Evolutionary conservation across 345 rosid genomes (phyloP).

Genomic region (Arabidopsis arenosa): DNA sequence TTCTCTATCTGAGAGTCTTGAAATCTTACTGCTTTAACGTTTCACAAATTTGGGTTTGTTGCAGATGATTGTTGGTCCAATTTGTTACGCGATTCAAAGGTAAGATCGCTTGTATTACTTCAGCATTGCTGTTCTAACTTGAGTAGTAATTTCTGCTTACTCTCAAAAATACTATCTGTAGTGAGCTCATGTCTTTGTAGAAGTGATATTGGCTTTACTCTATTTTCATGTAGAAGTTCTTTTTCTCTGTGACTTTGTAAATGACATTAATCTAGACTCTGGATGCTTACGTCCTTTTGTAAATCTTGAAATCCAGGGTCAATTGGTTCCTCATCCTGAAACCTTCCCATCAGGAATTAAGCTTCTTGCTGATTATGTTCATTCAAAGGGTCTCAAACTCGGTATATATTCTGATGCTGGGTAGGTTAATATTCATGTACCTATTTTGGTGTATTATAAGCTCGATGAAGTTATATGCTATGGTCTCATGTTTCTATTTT

Average conservation of each 20-base stretch:
- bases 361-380: conserved; percentile 84
- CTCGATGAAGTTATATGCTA: conserved; percentile 22
- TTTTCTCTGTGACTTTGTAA: background rate
- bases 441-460: conserved; percentile 35
- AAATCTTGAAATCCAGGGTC: conserved; percentile 58
- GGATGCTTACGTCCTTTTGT: conserved; percentile 32
- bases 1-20: conserved; percentile 10
- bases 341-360: conserved; percentile 91
- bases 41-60: conserved; percentile 38
- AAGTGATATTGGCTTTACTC: background rate
- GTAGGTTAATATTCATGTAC: conserved; percentile 58
- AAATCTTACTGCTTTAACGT: conserved; percentile 30
- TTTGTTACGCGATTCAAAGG: conserved; percentile 64
- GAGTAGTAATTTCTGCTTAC: background rate
- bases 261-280: background rate
- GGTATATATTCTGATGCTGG: conserved; percentile 99
- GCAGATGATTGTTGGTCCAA: conserved; percentile 98
- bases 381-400: conserved; percentile 86
- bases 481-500: conserved; percentile 23
- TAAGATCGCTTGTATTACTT: conserved; percentile 35
- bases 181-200: background rate
- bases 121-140: background rate
- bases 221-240: background rate
- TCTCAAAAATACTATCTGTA: conserved; percentile 16
- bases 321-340: conserved; percentile 75